Evolutionary conservation across 1,284 basidiomycete genomes (phyloP), one percentile per base, ranked within the genome.

Genomic region (Leccinum fallax): DNA sequence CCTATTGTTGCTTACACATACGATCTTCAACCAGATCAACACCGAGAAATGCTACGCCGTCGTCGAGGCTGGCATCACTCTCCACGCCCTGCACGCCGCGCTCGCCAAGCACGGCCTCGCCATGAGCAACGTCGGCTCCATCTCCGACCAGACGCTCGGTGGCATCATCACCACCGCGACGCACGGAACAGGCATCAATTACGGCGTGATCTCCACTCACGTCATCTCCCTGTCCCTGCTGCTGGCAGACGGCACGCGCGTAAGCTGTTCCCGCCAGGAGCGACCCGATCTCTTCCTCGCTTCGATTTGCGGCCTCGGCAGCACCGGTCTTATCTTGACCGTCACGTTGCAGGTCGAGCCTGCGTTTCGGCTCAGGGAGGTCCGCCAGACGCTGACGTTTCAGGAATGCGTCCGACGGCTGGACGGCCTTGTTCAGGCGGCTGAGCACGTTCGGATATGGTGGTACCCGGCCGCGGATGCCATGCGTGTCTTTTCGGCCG

Each of bases 91-190:
- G 15, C 92, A 95, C 63, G 77, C 73, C 46, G 79, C 79, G 26
- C 89, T 98, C 58, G 86, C 84, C 40, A 75, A 80, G n/a, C 80
- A 89, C 67, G 82, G 83, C 32, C 84, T 98, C 24, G 95, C 95
- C 52, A 89, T 99, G 85, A 88, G 86, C 71, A 97, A 95, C 76
- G 83, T 98, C 64, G 97, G 97, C 48, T 97, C 95, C 48, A 98
- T 99, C 73, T 97, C 94, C 46, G 95, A 98, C 76, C 97, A 98
- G 77, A 95, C 95, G 3, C 84, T 99, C 65, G 96, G 86, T n/a
- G 97, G 97, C 36, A 86, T 96, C 66, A 85, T 99, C 71, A 91
- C 95, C 10, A 99, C 97, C 51, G 95, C 95, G 4, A 96, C 96
- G 0, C 97, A 99, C 79, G 97, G 97, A 56, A 90, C 92, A 3